A percentile compares a stretch with the other conserved stretches of the same genome.
Conservation (phyloP, 176 grass and related monocot genomes). For the Triticum monococcum region DNA sequence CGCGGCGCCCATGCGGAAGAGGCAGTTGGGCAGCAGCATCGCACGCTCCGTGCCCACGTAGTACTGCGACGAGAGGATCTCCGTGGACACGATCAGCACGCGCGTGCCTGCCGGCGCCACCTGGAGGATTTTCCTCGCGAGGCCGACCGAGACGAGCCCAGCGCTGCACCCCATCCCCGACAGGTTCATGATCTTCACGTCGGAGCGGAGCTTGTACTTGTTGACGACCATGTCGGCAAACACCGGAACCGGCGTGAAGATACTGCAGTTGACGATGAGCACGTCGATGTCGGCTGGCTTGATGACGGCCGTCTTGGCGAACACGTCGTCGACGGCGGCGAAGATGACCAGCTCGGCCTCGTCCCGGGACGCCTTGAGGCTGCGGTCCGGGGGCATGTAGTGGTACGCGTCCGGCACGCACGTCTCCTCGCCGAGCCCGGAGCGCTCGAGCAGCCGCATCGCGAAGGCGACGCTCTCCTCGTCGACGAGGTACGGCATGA, state of each 20-base stretch:
- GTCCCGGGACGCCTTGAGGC: conserved; percentile 24
- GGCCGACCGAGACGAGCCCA: conserved; percentile 41
- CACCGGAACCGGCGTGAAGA: conserved; percentile 34
- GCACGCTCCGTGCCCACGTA: conserved; percentile 48
- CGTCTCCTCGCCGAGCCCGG: conserved; percentile 13
- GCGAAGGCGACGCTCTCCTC: conserved; percentile 30
- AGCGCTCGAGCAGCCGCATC: conserved; percentile 35
- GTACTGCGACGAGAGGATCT: conserved; percentile 43
- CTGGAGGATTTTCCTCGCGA: conserved; percentile 46
- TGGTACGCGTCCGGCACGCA: neutral
- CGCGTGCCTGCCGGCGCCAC: neutral
- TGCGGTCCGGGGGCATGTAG: conserved; percentile 8
- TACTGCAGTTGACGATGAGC: neutral
- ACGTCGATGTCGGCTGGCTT: neutral
- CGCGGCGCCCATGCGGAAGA: neutral
- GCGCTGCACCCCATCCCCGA: conserved; percentile 61
- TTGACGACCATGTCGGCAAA: conserved; percentile 34
- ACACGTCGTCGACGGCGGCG: conserved; percentile 48
- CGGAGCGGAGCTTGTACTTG: conserved; percentile 20
- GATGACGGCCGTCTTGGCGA: conserved; percentile 18
- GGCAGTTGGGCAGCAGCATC: conserved; percentile 40
- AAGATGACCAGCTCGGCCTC: conserved; percentile 47
- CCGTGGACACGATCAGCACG: conserved; percentile 12
- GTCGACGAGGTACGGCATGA: conserved; percentile 35
- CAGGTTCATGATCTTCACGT: conserved; percentile 52